Evolutionary conservation across 2,329 filamentous ascomycete genomes (phyloP), one percentile per base, ranked within the genome.

Genomic region (Hymenoscyphus repandus): DNA sequence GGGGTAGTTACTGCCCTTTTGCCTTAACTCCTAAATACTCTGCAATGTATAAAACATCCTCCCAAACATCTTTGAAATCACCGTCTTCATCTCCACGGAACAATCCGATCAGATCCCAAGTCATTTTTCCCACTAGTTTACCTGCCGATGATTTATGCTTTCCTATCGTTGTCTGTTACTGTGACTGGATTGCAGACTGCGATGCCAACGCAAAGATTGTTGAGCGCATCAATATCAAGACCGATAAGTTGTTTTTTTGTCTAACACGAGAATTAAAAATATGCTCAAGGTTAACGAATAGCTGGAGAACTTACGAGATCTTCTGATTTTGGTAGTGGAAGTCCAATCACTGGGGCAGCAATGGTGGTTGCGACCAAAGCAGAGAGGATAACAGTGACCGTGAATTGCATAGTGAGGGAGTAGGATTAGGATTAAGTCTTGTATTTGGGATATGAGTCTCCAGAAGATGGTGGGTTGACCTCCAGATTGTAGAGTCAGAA

Each of bases 101-200:
- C n/a, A n/a, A n/a, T n/a, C n/a, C n/a, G n/a, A n/a, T n/a, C n/a
- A n/a, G n/a, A n/a, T n/a, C n/a, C 44, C 32, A 46, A 36, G 22
- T 18, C 5, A n/a, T n/a, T n/a, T n/a, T n/a, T n/a, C n/a, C n/a
- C 18, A 41, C 41, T 42, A 9, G 1, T 17, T 36, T 33, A 41
- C 46, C 30, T 30, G 18, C 31, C 32, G 2, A 3, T 40, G 12
- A 13, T 31, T 45, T 6, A 11, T 18, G 13, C 27, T 7, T 34
- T 34, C 42, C 17, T 39, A 15, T 22, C 44, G 38, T 13, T 45
- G 15, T 50, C 33, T 9, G 33, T 41, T 15, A 58, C 55, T 39
- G 40, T 53, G n/a, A 60, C 52, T 4, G 58, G 58, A 50, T 60
- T 56, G 50, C 58, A 60, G 1, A 53, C 48, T 1, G 56, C 52